phyloP scores from a whole-genome alignment of 805 yeast genomes.

The Zygosaccharomyces rouxii region DNA sequence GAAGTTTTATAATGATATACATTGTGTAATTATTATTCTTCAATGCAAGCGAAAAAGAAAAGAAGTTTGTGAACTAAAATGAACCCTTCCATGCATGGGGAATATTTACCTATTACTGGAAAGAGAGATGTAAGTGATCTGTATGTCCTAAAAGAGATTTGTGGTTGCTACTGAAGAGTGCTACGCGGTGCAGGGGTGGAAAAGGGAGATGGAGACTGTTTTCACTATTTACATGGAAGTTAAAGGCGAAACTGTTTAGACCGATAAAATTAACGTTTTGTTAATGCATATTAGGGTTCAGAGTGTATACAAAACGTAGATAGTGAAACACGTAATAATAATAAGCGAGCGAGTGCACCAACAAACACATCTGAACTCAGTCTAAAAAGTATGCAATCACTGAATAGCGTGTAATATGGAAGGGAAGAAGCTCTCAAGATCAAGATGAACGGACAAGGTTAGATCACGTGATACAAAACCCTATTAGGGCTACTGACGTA shows the following conservation, averaged over 20 bases:
- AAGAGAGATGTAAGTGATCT: constrained; percentile 1
- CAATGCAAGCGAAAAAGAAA: background rate
- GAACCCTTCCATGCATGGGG: constrained; percentile 1
- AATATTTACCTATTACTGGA: background rate
- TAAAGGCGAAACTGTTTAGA: background rate
- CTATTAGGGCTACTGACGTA: constrained; percentile 1
- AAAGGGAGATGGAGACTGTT: background rate
- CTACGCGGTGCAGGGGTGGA: background rate
- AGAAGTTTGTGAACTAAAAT: background rate
- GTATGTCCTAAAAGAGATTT: background rate
- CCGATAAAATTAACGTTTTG: background rate
- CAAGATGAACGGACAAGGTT: too few relatives aligned
- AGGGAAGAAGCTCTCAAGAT: too few relatives aligned
- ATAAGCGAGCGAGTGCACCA: too few relatives aligned
- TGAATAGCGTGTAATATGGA: too few relatives aligned
- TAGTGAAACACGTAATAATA: background rate
- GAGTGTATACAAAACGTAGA: background rate
- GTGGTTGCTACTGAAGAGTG: background rate
- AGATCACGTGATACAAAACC: background rate
- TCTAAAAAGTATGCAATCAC: too few relatives aligned
- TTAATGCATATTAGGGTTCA: background rate
- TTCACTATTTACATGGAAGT: background rate
- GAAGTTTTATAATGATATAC: background rate
- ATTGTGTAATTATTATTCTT: background rate
- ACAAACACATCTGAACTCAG: too few relatives aligned